Evolutionary conservation across 257 asterid species (phyloP).

Genomic region (Nicotiana paniculata): DNA sequence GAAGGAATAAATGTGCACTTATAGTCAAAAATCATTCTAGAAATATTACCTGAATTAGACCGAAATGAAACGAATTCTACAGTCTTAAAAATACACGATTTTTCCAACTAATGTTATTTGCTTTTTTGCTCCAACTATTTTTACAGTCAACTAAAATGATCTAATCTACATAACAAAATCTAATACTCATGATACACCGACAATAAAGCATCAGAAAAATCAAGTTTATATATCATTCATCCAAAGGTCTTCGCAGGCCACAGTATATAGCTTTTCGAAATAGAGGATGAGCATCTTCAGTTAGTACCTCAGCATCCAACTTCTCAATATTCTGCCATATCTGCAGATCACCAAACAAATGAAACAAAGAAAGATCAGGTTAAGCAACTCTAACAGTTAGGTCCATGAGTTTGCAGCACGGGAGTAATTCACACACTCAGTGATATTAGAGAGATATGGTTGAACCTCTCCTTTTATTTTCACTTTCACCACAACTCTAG

Average conservation of each 20-base stretch:
- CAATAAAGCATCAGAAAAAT: not conserved
- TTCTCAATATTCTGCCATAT: conserved; percentile 78
- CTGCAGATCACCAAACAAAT: conserved; percentile 33
- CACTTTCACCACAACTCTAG: not conserved
- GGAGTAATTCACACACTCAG: not conserved
- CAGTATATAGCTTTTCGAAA: conserved; percentile 61
- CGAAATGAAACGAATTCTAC: not conserved
- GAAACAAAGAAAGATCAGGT: not conserved
- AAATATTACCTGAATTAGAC: too few relatives aligned
- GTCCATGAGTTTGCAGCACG: not conserved
- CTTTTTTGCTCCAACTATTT: not conserved
- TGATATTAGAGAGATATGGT: not conserved
- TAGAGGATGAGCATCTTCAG: conserved; percentile 71
- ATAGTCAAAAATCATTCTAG: not conserved
- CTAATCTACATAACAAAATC: not conserved
- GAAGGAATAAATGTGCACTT: not conserved
- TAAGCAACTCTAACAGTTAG: not conserved
- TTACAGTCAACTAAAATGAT: not conserved
- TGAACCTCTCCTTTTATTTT: not conserved
- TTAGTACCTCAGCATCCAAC: conserved; percentile 70
- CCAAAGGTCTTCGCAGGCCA: conserved; percentile 60
- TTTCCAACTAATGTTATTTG: not conserved
- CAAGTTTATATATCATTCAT: conserved; percentile 17
- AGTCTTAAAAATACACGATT: not conserved
- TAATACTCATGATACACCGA: not conserved